phyloP scores from a whole-genome alignment of 768 basidiomycete genomes.

The Mycena latifolia region DNA sequence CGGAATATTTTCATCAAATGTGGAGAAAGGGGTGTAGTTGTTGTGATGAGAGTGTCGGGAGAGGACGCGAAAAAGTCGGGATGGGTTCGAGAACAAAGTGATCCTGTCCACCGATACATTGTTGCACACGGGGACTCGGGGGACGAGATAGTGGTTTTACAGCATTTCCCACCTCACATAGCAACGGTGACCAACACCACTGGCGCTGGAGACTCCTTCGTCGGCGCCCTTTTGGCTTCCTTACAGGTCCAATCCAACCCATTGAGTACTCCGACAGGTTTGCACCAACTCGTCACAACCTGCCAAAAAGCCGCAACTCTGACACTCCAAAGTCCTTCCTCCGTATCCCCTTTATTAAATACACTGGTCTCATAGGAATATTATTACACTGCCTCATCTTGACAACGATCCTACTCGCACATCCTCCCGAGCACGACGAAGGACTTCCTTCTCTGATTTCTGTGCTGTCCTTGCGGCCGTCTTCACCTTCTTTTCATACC shows the following conservation, averaged over 20 bases:
- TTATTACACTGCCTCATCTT: slow-evolving; percentile 5
- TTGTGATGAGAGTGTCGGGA: slow-evolving; percentile 67
- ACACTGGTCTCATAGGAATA: slow-evolving; percentile 23
- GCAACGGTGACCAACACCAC: slow-evolving; percentile 78
- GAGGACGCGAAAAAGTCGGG: slow-evolving; percentile 53
- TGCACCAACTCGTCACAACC: slow-evolving; percentile 60
- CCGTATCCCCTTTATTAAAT: slow-evolving; percentile 75
- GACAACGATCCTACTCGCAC: slow-evolving; percentile 73
- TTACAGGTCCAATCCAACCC: slow-evolving; percentile 59
- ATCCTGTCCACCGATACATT: slow-evolving; percentile 60
- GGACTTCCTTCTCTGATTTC: slow-evolving; percentile 59
- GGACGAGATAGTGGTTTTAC: slow-evolving; percentile 68
- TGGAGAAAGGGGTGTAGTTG: slow-evolving; percentile 75
- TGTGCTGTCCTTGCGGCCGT: slow-evolving; percentile 50
- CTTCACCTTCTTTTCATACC: slow-evolving; percentile 67
- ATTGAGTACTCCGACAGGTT: slow-evolving; percentile 58
- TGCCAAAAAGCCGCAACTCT: slow-evolving; percentile 77
- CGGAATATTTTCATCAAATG: slow-evolving; percentile 89
- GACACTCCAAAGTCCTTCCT: slow-evolving; percentile 66
- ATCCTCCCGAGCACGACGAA: slow-evolving; percentile 62
- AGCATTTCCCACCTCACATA: slow-evolving; percentile 76
- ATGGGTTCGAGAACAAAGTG: slow-evolving; percentile 66
- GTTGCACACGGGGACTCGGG: slow-evolving; percentile 61
- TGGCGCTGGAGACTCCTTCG: slow-evolving; percentile 93
- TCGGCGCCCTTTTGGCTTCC: slow-evolving; percentile 83